These are phyloP conservation scores for Lachnellula hyalina DNA, from an alignment of 2,329 filamentous ascomycete genomes.

Conservation along the genomic window DNA sequence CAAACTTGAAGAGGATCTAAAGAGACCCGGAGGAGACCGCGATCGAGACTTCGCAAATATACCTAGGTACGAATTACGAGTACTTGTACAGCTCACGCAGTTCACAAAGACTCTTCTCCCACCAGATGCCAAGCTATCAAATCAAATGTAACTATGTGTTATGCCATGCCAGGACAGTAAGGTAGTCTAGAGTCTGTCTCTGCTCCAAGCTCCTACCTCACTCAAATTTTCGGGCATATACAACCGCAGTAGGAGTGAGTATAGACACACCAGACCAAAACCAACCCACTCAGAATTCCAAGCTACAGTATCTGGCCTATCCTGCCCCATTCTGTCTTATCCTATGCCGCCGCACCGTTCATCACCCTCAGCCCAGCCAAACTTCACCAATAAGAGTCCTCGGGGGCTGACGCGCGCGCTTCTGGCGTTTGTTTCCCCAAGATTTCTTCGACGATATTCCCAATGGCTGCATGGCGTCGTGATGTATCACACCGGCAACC, in stretches of 20 bases:
- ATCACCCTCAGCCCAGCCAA: slow-evolving; percentile 1
- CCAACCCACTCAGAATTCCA: no score
- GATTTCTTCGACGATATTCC: slow-evolving; percentile 6
- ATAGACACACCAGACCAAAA: not conserved
- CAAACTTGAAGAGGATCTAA: not conserved
- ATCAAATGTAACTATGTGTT: no score
- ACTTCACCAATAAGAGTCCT: slow-evolving; percentile 1
- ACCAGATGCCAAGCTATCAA: not conserved
- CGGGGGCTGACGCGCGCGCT: slow-evolving; percentile 12
- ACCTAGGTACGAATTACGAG: not conserved
- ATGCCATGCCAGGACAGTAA: no score
- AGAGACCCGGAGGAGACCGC: no score
- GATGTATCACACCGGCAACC: slow-evolving; percentile 15
- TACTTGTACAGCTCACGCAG: not conserved
- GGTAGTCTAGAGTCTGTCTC: no score
- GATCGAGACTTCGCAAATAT: no score
- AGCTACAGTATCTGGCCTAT: not conserved
- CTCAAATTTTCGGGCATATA: not conserved
- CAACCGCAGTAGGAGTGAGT: not conserved
- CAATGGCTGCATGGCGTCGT: slow-evolving; percentile 11
- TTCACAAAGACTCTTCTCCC: not conserved
- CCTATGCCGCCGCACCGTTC: slow-evolving; percentile 6
- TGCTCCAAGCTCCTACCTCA: no score
- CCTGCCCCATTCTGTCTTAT: not conserved
- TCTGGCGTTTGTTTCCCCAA: slow-evolving; percentile 17